Evolutionary conservation across 108 stramenopile species (phyloP).

Genomic region (Hondaea fermentalgiana): DNA sequence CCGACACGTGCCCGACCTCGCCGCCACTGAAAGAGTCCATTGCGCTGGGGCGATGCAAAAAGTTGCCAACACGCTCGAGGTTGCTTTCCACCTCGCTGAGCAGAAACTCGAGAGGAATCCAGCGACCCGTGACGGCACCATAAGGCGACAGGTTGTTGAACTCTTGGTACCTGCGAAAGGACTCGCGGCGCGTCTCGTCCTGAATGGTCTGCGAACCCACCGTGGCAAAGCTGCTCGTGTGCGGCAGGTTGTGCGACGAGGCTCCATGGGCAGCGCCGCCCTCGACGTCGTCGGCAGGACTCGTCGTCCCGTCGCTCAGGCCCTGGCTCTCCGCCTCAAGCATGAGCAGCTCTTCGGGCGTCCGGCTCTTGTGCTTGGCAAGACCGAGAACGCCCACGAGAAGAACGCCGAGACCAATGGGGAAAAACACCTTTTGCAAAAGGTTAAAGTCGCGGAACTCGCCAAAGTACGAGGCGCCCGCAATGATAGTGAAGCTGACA

Average conservation of each 20-base stretch:
- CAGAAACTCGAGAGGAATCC: not conserved
- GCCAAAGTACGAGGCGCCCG: slow-evolving; percentile 22
- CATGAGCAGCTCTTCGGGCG: not conserved
- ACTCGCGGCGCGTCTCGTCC: not conserved
- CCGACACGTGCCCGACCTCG: too few relatives aligned
- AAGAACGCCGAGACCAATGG: not conserved
- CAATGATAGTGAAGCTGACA: slow-evolving; percentile 15
- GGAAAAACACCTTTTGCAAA: not conserved
- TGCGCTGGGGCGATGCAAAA: not conserved
- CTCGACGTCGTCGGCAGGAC: not conserved
- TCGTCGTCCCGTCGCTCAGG: not conserved
- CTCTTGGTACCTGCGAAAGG: not conserved
- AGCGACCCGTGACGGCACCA: not conserved
- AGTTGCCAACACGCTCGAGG: not conserved
- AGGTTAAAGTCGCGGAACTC: slow-evolving; percentile 16
- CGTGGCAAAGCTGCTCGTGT: not conserved
- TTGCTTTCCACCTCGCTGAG: not conserved
- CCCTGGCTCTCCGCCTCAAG: not conserved
- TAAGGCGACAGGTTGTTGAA: not conserved
- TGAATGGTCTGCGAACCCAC: not conserved
- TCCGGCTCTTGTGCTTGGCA: not conserved
- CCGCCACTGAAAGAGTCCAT: too few relatives aligned
- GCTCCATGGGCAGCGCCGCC: not conserved
- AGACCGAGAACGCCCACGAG: not conserved
- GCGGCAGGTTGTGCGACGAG: not conserved